phyloP scores from a whole-genome alignment of 2,329 filamentous ascomycete genomes.

The Penicillium sp. region DNA sequence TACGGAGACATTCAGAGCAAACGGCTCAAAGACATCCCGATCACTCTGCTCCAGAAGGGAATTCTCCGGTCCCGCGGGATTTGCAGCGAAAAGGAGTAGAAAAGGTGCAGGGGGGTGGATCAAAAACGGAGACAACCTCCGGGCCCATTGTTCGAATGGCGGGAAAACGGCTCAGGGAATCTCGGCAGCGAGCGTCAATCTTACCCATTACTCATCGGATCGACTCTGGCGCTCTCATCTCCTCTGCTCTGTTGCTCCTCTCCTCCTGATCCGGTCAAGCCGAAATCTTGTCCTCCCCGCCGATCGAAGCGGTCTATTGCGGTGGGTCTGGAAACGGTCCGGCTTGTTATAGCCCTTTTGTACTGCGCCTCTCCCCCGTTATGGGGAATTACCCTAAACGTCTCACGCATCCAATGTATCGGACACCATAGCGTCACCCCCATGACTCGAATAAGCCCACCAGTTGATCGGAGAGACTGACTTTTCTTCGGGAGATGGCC shows the following conservation, averaged over 20 bases:
- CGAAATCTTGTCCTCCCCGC: slow-evolving; percentile 8
- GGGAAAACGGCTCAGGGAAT: slow-evolving; percentile 6
- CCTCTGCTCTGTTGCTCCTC: not conserved
- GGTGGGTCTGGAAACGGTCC: slow-evolving; percentile 27
- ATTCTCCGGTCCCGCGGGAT: slow-evolving; percentile 20
- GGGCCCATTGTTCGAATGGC: slow-evolving; percentile 12
- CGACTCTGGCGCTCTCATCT: slow-evolving; percentile 3
- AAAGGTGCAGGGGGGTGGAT: slow-evolving; percentile 13
- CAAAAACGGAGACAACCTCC: slow-evolving; percentile 6
- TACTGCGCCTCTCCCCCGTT: not conserved
- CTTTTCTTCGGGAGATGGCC: slow-evolving; percentile 2
- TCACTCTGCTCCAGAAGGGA: not conserved
- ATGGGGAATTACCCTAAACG: not conserved
- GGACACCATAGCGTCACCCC: slow-evolving; percentile 2
- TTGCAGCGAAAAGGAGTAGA: slow-evolving; percentile 13
- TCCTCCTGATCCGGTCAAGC: not conserved
- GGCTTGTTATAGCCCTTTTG: slow-evolving; percentile 10
- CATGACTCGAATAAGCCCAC: slow-evolving; percentile 4
- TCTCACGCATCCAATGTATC: slow-evolving; percentile 5
- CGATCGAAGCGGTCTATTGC: slow-evolving; percentile 23
- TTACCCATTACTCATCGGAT: slow-evolving; percentile 6
- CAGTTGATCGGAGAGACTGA: slow-evolving; percentile 1
- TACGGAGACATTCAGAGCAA: not conserved
- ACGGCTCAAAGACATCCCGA: not conserved
- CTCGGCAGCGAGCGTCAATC: slow-evolving; percentile 17